phyloP scores from a whole-genome alignment of 176 grass and related monocot species.

The Avena sativa region DNA sequence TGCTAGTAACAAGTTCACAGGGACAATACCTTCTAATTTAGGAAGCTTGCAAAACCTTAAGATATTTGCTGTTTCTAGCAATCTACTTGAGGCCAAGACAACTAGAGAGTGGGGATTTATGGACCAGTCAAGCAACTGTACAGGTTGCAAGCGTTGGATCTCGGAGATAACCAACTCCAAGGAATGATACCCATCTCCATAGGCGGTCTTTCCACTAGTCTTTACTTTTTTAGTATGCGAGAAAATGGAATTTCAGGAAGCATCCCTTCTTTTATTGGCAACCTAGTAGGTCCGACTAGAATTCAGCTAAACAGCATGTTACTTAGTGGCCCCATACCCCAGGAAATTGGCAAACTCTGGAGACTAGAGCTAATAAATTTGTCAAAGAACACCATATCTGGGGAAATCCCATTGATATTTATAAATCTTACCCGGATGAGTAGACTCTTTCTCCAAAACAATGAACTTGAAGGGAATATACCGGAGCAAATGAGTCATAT shows the following conservation, averaged over 20 bases:
- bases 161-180: not conserved
- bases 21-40: not conserved
- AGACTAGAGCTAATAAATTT: not conserved
- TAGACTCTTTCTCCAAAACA: conserved; percentile 2
- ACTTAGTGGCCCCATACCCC: conserved; percentile 1
- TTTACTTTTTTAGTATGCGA: not conserved
- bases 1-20: not conserved
- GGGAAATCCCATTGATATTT: not conserved
- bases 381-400: conserved; percentile 2
- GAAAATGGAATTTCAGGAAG: not conserved
- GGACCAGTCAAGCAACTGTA: not conserved
- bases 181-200: not conserved
- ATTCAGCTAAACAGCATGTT: not conserved
- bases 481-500: not conserved
- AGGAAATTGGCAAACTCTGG: not conserved
- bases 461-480: not conserved
- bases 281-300: not conserved
- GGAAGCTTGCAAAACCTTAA: not conserved
- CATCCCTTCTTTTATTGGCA: not conserved
- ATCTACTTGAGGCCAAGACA: conserved; percentile 5
- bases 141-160: not conserved
- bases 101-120: not conserved
- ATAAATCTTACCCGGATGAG: not conserved
- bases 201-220: not conserved
- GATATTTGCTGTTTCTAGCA: not conserved